Conservation (phyloP, 306 rosid species). For the Gleditsia sinensis region DNA sequence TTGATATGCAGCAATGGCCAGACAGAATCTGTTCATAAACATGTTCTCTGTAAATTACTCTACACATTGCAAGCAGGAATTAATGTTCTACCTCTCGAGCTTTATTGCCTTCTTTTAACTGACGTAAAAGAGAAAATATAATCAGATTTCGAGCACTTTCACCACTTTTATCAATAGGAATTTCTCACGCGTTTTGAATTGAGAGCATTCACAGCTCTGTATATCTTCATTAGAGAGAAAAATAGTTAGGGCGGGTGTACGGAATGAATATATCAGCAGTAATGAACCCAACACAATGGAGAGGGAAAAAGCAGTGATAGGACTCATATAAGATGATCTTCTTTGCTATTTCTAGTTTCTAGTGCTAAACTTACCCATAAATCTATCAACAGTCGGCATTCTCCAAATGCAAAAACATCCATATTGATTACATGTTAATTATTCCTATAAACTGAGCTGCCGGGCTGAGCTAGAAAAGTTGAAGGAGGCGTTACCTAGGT, state of each 20-base stretch:
- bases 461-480: neutral
- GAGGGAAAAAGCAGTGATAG: neutral
- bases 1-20: neutral
- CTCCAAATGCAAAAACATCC: neutral
- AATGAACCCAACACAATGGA: neutral
- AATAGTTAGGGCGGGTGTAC: neutral
- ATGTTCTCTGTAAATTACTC: neutral
- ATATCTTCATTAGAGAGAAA: neutral
- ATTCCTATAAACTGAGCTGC: neutral
- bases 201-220: neutral
- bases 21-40: neutral
- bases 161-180: neutral
- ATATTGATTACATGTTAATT: neutral
- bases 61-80: neutral
- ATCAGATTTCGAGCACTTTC: neutral
- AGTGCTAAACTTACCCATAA: neutral
- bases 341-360: neutral
- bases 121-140: neutral
- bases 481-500: slow-evolving; percentile 1
- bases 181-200: neutral
- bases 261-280: neutral
- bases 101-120: neutral
- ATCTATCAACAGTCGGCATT: neutral
- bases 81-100: neutral
- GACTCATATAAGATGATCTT: neutral